phyloP scores from a whole-genome alignment of 192 early-diverging fungal species.

The Spinellus fusiger region DNA sequence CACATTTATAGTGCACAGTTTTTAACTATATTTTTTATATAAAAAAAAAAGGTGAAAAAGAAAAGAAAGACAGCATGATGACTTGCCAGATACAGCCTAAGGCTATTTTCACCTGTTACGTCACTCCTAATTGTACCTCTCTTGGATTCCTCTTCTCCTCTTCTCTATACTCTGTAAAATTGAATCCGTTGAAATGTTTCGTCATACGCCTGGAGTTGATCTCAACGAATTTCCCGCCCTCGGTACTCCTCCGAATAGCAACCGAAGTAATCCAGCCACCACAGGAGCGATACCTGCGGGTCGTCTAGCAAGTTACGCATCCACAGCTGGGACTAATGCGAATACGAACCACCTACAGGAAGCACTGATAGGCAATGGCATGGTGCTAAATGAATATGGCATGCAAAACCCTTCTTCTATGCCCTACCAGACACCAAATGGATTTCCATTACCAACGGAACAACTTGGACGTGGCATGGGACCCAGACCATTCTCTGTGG shows the following conservation, averaged over 20 bases:
- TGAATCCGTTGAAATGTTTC: constrained; percentile 21
- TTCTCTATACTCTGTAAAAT: not conserved
- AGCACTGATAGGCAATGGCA: not conserved
- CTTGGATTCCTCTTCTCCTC: not conserved
- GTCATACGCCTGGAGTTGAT: constrained; percentile 26
- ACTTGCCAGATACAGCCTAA: not conserved
- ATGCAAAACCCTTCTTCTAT: not conserved
- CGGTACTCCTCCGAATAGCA: constrained; percentile 21
- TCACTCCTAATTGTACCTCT: not conserved
- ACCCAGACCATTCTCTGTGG: constrained; percentile 29
- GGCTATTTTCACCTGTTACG: constrained; percentile 1
- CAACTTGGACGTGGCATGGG: constrained; percentile 4
- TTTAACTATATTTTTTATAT: too few relatives aligned
- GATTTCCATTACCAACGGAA: constrained; percentile 6
- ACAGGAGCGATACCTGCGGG: constrained; percentile 10
- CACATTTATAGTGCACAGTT: too few relatives aligned
- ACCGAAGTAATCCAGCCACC: constrained; percentile 5
- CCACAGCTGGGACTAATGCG: constrained; percentile 21
- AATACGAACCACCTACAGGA: not conserved
- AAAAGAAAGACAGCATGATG: not conserved
- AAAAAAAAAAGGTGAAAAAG: too few relatives aligned
- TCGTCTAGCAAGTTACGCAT: constrained; percentile 29
- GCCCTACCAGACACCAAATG: not conserved
- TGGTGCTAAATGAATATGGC: constrained; percentile 1
- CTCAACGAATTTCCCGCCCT: constrained; percentile 31